Conservation (phyloP, 2,329 filamentous ascomycete species). For the Elsinoe fawcettii region DNA sequence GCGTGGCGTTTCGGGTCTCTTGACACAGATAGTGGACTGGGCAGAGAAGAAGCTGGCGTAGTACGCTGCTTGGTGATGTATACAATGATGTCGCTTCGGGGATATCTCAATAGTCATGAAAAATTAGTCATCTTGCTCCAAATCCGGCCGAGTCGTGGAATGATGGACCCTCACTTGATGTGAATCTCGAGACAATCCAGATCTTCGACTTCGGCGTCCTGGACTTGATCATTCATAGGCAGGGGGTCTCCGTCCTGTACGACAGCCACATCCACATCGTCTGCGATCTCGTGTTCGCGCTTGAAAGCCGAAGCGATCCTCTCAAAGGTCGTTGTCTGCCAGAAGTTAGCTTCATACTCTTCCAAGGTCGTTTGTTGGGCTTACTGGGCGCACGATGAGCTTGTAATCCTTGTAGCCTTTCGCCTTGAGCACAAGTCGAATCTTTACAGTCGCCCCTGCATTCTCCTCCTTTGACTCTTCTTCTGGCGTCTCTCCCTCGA, state of each 20-base stretch:
- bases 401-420: slow-evolving; percentile 45
- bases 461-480: slow-evolving; percentile 18
- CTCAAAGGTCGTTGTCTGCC: slow-evolving; percentile 50
- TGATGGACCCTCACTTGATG: slow-evolving; percentile 39
- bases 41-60: neutral
- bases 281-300: slow-evolving; percentile 43
- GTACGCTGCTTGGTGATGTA: neutral
- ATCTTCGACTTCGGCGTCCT: slow-evolving; percentile 64
- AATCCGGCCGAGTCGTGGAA: neutral
- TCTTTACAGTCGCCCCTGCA: slow-evolving; percentile 26
- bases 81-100: neutral
- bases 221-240: slow-evolving; percentile 51
- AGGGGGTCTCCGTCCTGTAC: slow-evolving; percentile 70
- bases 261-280: slow-evolving; percentile 51
- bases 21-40: neutral
- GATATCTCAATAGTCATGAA: slow-evolving; percentile 7
- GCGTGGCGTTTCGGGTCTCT: slow-evolving; percentile 9
- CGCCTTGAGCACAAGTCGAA: slow-evolving; percentile 46
- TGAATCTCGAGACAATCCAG: slow-evolving; percentile 69
- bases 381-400: slow-evolving; percentile 42
- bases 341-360: slow-evolving; percentile 24
- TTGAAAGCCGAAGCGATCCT: slow-evolving; percentile 58
- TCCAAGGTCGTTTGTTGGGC: slow-evolving; percentile 20
- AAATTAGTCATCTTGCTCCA: neutral
- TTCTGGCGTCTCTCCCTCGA: slow-evolving; percentile 14